phyloP scores from a whole-genome alignment of 2,329 filamentous ascomycete species.

The Aureobasidium sp. region DNA sequence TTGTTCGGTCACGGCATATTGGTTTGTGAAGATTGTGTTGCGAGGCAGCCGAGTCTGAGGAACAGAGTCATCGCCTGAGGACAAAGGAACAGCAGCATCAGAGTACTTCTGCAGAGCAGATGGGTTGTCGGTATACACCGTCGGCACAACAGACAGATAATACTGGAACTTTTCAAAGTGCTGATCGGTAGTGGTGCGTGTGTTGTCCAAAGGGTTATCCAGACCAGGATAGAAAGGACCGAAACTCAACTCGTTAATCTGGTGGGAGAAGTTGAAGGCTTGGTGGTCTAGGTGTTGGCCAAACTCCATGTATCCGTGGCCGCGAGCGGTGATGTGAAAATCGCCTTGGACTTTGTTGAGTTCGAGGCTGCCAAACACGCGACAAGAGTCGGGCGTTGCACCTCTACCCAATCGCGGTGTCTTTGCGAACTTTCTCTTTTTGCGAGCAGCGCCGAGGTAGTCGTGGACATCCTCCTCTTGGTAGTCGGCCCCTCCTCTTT shows the following conservation, averaged over 20 bases:
- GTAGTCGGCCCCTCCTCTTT: slow-evolving; percentile 45
- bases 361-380: slow-evolving; percentile 82
- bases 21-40: slow-evolving; percentile 79
- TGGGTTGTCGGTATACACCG: slow-evolving; percentile 63
- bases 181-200: slow-evolving; percentile 63
- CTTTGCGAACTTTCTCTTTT: slow-evolving; percentile 60
- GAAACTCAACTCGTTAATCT: slow-evolving; percentile 92
- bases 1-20: slow-evolving; percentile 95
- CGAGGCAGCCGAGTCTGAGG: slow-evolving; percentile 31
- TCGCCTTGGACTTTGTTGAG: slow-evolving; percentile 97
- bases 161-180: slow-evolving; percentile 98
- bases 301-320: slow-evolving; percentile 85
- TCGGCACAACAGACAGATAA: slow-evolving; percentile 91
- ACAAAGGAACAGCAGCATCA: slow-evolving; percentile 33
- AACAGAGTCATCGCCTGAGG: slow-evolving; percentile 29
- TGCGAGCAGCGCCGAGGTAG: slow-evolving; percentile 67
- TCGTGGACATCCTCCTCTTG: slow-evolving; percentile 84
- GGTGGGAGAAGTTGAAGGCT: slow-evolving; percentile 93
- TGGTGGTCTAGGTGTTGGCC: slow-evolving; percentile 75
- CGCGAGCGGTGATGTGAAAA: slow-evolving; percentile 92
- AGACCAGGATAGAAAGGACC: slow-evolving; percentile 94
- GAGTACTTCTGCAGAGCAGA: slow-evolving; percentile 41
- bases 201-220: slow-evolving; percentile 88
- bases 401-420: slow-evolving; percentile 58
- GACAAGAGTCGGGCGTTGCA: slow-evolving; percentile 61